phyloP scores from a whole-genome alignment of 257 asterid genomes.

The Scutellaria minor region DNA sequence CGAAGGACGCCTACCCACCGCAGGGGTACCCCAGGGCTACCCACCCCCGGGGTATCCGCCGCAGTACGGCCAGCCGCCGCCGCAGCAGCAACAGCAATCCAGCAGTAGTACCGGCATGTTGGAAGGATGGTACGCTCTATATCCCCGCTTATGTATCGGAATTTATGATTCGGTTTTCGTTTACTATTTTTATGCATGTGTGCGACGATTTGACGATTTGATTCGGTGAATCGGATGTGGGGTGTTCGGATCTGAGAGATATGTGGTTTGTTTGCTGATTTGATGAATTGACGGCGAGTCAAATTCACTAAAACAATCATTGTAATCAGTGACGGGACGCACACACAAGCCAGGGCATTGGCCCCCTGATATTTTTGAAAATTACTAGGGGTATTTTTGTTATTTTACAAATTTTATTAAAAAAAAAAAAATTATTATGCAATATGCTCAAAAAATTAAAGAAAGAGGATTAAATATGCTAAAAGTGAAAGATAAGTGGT shows the following conservation, averaged over 20 bases:
- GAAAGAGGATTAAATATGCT: too few species aligned
- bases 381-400: too few species aligned
- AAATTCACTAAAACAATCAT: too few species aligned
- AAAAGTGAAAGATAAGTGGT: too few species aligned
- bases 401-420: too few species aligned
- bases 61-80: constrained; percentile 61
- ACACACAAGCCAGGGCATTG: too few species aligned
- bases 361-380: too few species aligned
- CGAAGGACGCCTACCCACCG: constrained; percentile 80
- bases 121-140: constrained; percentile 67
- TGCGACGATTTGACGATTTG: constrained; percentile 4
- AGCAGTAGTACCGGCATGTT: constrained; percentile 44
- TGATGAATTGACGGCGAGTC: constrained; percentile 30
- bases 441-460: too few species aligned
- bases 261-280: constrained; percentile 24
- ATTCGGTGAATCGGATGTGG: neutral
- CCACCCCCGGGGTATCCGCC: constrained; percentile 68
- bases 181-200: neutral
- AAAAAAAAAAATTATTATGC: too few species aligned
- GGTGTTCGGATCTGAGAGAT: constrained; percentile 39
- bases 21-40: constrained; percentile 57
- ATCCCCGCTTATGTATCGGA: neutral
- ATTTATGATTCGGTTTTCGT: neutral
- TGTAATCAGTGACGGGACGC: too few species aligned
- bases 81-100: constrained; percentile 57